Base-by-base conservation (phyloP, 2,329 filamentous ascomycete genomes). In the Monosporascus sp. region DNA sequence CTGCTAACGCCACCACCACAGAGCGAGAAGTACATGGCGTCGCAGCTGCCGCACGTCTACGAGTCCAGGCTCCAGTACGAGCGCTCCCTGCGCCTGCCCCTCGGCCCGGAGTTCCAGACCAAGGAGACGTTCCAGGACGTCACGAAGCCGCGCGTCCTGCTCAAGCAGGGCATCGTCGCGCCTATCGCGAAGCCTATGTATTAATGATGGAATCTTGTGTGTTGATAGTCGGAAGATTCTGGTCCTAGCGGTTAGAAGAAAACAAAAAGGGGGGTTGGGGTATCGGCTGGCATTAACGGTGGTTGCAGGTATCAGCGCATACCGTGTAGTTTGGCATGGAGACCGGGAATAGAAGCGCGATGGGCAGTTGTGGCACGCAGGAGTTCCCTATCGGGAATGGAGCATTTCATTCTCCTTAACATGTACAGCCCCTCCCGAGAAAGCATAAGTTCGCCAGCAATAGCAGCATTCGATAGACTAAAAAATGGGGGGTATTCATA, bases 41-140 rank as follows among this genome's bases (percentile, higher is more conserved):
- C 85, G 8, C 82, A 84, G 63, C 76, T 99, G 49, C 94, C 94
- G 48, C 89, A 95, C 72, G 86, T 85, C n/a, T 97, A 91, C 70
- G 93, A 97, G 77, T 90, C 82, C 27, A 81, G 80, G 61, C 81
- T 88, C 65, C 91, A 97, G 76, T 97, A 97, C 72, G 94, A 99
- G 77, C 79, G 93, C 49, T 89, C 88, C 58, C 75, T 97, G 54
- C 80, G 93, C 44, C 73, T 97, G 60, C 94, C 94, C 1, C 83
- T 97, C 55, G 94, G 94, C 1, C 90, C 88, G 17, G 93, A 99
- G 72, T 99, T 93, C 92, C 85, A 86, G 61, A 97, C 93, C n/a
- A 97, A 96, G 81, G 85, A 90, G 75, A 90, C 88, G 15, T 94
- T 94, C 80, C 92, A 97, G 76, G 84, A 88, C 62, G 83, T 83